Evolutionary conservation across 1,284 basidiomycete species (phyloP).

Genomic region (Gomphus bonarii): DNA sequence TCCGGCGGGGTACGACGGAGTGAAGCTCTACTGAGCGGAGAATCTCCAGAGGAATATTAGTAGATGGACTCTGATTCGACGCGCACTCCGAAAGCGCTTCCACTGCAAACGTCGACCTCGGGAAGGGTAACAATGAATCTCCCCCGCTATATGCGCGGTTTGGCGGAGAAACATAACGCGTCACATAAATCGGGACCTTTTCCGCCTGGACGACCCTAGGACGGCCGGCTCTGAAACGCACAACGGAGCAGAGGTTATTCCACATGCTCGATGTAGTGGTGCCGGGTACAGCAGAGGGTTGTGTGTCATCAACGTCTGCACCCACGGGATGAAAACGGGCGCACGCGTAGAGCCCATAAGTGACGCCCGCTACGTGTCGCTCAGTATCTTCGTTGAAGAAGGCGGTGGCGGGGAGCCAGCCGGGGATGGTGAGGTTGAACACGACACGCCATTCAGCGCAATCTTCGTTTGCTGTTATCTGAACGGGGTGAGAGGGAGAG

Average conservation of each 20-base stretch:
- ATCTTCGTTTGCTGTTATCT: constrained; percentile 21
- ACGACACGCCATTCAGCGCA: constrained; percentile 62
- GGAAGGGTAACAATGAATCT: constrained; percentile 11
- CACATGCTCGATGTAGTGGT: constrained; percentile 1
- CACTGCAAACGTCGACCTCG: constrained; percentile 31
- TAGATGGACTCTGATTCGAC: not conserved
- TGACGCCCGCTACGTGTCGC: constrained; percentile 36
- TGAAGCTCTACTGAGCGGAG: constrained; percentile 52
- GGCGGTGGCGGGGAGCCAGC: constrained; percentile 62
- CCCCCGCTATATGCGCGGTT: not conserved
- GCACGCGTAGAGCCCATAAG: constrained; percentile 55
- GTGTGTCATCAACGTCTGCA: constrained; percentile 22
- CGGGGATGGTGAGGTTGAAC: constrained; percentile 63
- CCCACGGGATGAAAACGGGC: constrained; percentile 43
- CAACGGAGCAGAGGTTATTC: constrained; percentile 22
- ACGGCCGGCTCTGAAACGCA: constrained; percentile 37
- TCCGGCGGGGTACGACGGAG: constrained; percentile 45
- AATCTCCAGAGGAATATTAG: constrained; percentile 38
- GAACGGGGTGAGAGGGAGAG: constrained; percentile 2
- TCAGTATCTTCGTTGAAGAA: constrained; percentile 32
- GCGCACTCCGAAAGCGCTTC: constrained; percentile 22
- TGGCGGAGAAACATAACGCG: constrained; percentile 24
- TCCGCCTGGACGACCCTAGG: constrained; percentile 26
- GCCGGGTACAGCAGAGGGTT: constrained; percentile 25
- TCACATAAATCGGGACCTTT: constrained; percentile 29